A percentile compares a stretch with the other conserved stretches of the same genome.
Evolutionary conservation across 2,329 filamentous ascomycete species (phyloP).

Genomic region (Aquanectria penicillioides): DNA sequence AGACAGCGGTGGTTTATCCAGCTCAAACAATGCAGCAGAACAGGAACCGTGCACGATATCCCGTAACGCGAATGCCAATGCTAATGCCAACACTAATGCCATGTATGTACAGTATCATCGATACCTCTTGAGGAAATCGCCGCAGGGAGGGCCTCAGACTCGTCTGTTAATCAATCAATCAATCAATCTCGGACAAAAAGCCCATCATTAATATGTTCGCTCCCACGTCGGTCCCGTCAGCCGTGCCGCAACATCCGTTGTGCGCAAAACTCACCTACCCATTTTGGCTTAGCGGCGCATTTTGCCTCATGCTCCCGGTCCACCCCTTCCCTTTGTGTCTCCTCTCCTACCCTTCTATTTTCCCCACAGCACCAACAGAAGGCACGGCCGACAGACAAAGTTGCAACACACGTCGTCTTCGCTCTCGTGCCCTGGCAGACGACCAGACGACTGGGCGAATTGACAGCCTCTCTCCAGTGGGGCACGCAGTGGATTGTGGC

Average conservation of each 20-base stretch:
- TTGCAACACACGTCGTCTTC: slow-evolving; percentile 1
- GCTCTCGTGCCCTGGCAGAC: slow-evolving; percentile 13
- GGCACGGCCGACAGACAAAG: not conserved
- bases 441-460: not conserved
- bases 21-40: no score
- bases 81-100: not conserved
- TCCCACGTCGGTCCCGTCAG: slow-evolving; percentile 12
- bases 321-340: slow-evolving; percentile 10
- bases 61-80: not conserved
- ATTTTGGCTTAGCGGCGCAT: slow-evolving; percentile 33
- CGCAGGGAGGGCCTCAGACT: not conserved
- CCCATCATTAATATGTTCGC: not conserved
- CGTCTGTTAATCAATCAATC: slow-evolving; percentile 10
- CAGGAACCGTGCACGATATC: slow-evolving; percentile 1
- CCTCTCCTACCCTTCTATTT: not conserved
- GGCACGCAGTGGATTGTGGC: slow-evolving; percentile 23
- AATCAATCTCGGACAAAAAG: slow-evolving; percentile 20
- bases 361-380: slow-evolving; percentile 19
- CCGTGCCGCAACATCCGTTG: slow-evolving; percentile 33
- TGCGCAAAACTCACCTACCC: slow-evolving; percentile 34
- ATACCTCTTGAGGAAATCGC: not conserved
- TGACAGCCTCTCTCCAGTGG: slow-evolving; percentile 1
- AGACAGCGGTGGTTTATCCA: no score
- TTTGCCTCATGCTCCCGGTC: slow-evolving; percentile 5
- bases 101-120: not conserved